These are phyloP conservation scores for Cokeromyces recurvatus DNA, from an alignment of 371 early-diverging fungal genomes.

Conservation along the genomic window DNA sequence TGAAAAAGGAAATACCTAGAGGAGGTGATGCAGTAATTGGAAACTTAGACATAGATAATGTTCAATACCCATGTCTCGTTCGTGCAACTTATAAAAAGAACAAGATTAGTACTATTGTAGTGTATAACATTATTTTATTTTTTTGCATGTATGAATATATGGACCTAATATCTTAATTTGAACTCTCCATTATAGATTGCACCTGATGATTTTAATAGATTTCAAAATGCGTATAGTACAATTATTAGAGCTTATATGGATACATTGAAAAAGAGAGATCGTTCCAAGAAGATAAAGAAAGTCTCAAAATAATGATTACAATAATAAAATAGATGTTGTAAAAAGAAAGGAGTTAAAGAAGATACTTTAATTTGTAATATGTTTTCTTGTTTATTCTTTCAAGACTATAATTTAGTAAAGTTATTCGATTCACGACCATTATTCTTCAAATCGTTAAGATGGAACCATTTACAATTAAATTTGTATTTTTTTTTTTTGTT, in stretches of 20 bases:
- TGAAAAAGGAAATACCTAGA: constrained; percentile 33
- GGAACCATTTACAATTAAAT: too few species aligned
- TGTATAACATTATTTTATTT: too few species aligned
- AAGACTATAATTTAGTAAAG: too few species aligned
- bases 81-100: constrained; percentile 34
- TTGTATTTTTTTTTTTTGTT: too few species aligned
- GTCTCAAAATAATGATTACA: constrained; percentile 9
- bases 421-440: too few species aligned
- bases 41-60: constrained; percentile 9
- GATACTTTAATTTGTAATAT: too few species aligned
- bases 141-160: too few species aligned
- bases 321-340: too few species aligned
- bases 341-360: too few species aligned
- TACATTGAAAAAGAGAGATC: constrained; percentile 44
- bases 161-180: too few species aligned
- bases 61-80: constrained; percentile 34
- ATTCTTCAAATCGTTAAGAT: too few species aligned
- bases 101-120: constrained; percentile 44
- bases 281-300: constrained; percentile 37
- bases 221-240: constrained; percentile 39
- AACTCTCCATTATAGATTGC: constrained; percentile 27
- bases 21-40: constrained; percentile 24
- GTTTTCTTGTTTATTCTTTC: too few species aligned
- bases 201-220: constrained; percentile 33
- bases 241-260: constrained; percentile 48